Evolutionary conservation across 2,329 filamentous ascomycete genomes (phyloP), one percentile per base, ranked within the genome.

Genomic region (Phymatotrichopsis omnivora): DNA sequence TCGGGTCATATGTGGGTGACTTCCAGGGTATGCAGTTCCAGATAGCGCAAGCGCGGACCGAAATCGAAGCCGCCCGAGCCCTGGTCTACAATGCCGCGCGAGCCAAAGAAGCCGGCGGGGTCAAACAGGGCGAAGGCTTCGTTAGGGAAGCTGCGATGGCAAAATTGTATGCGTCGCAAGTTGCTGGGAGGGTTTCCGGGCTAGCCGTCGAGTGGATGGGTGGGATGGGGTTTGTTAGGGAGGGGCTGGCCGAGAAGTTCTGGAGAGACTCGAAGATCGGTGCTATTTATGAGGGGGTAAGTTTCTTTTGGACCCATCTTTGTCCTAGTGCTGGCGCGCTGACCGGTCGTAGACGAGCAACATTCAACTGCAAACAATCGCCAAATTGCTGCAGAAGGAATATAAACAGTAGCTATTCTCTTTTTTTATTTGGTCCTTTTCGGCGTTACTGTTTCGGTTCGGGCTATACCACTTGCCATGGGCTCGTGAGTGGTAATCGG

Each of bases 21-120:
- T 98, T 98, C 75, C 91, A 98, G 68, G 87, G 86, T 60, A 96
- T 98, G 91, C 89, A 96, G 69, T 87, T 95, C 70, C 91, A 98
- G 70, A 81, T 98, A 53, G 91, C 91, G 2, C 91, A 98, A 68
- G 82, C 86, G 1, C 96, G 89, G 69, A 85, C 82, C 19, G 91
- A 98, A 64, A 95, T 98, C 61, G 72, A 78, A 45, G 91, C 91
- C 23, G 91, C 91, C 1, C 79, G 91, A 39, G 85, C 86, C 7
- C 73, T 98, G 17, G 86, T 98, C 43, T 98, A 83, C 74, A 98
- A 96, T 61, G 91, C 91, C 3, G 82, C 91, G 1, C 79, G 91
- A 60, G 95, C 93, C 76, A 98, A 96, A 82, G 91, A 98, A 68
- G 85, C 86, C 1, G 91, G 91, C 35, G 79, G 94, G 5, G 34